Percentiles rank a stretch among this genome's conserved stretches.
These are phyloP conservation scores for Kregervanrija fluxuum DNA, from an alignment of 805 yeast species.

Conservation along the genomic window DNA sequence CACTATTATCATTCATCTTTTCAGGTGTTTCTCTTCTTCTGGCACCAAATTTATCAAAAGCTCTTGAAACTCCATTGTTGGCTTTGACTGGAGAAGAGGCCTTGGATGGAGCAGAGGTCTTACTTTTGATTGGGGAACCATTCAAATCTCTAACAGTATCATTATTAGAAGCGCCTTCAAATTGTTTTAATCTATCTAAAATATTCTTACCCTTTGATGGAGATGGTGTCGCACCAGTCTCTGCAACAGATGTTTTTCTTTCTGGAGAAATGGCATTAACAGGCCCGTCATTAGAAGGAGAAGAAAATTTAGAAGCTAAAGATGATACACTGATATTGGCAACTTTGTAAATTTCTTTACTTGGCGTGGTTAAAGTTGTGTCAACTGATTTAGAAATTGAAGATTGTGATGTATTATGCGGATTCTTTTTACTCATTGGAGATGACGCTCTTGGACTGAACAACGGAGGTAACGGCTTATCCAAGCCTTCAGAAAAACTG, in stretches of 20 bases:
- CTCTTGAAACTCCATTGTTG: slow-evolving; percentile 12
- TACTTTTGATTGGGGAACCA: slow-evolving; percentile 5
- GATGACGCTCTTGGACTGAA: slow-evolving; percentile 12
- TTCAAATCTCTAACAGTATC: slow-evolving; percentile 9
- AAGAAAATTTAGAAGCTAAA: slow-evolving; percentile 24
- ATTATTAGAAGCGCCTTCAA: slow-evolving; percentile 9
- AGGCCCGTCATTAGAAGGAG: slow-evolving; percentile 6
- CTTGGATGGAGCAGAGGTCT: slow-evolving; percentile 1
- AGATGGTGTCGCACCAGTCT: slow-evolving; percentile 14
- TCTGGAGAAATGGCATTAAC: slow-evolving; percentile 14
- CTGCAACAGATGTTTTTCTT: slow-evolving; percentile 8
- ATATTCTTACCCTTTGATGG: slow-evolving; percentile 15
- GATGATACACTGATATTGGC: slow-evolving; percentile 20
- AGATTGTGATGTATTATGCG: no score
- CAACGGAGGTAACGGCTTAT: no score
- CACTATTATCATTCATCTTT: not conserved
- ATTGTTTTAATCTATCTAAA: slow-evolving; percentile 21
- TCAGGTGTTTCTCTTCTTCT: slow-evolving; percentile 14
- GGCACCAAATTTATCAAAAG: slow-evolving; percentile 26
- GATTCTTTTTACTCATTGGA: slow-evolving; percentile 8
- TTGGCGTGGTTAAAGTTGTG: not conserved
- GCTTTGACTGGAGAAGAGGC: slow-evolving; percentile 17
- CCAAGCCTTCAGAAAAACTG: no score
- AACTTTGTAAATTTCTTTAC: slow-evolving; percentile 6
- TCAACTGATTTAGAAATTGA: not conserved